Base-by-base conservation (phyloP, 225 moss, liverwort and hornwort genomes). In the Thuidium tamariscinum region DNA sequence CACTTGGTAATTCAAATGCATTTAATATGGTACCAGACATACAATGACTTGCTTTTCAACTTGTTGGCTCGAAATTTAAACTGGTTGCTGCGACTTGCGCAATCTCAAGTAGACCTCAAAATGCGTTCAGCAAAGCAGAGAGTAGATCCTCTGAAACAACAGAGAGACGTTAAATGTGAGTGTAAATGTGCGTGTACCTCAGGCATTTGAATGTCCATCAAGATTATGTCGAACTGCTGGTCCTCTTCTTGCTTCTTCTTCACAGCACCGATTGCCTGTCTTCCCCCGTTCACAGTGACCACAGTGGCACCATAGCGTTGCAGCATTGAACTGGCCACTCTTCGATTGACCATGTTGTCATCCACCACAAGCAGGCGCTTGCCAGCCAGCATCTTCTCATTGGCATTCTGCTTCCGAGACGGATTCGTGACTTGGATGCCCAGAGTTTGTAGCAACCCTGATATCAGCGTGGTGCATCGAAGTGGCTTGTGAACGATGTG, bases 151-250 rank as follows among this genome's bases (percentile, higher is more conserved):
- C 66, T 55, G 66, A 16, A 68, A 44, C 79, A 77, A 55, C 5
- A 5, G 78, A 57, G 85, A 15, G 26, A 61, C 42, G 29, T 77
- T 63, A 51, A 46, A 37, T 20, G 46, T 36, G 57, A 65, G 25
- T 42, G 55, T 11, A 4, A 8, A 30, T 10, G 59, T 46, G 49
- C 18, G 51, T 16, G 79, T 89, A 97, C 97, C 97, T 96, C 97
- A 5, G 97, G 97, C 97, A 97, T 97, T 88, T 97, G 97, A 81
- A 97, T 93, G 92, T 97, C 97, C 97, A 97, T 97, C 64, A 97
- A 89, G 82, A 97, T 92, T 18, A 97, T 83, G 88, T 97, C 95
- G 81, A 95, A 91, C 83, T 92, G 91, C 89, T 89, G 82, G 77
- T 91, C 91, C 36, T 83, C 63, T 41, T 88, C 88, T 82, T 93